Base-by-base conservation (phyloP, 2,329 filamentous ascomycete genomes). In the Verticillium tricorpus region DNA sequence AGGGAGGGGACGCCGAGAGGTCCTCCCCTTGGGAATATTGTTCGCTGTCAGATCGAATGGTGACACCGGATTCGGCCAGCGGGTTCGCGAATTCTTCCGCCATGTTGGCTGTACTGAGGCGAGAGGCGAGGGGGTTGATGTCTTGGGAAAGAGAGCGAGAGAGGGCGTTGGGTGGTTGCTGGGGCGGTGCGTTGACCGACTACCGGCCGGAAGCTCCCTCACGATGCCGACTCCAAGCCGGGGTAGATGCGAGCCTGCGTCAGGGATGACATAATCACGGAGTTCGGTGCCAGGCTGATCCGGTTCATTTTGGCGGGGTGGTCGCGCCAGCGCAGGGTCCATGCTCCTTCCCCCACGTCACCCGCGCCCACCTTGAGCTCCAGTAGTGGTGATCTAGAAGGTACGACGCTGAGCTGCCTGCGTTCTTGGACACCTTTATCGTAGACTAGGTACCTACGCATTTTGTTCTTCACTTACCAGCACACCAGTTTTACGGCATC, bases 31-130 rank as follows among this genome's bases (percentile, higher is more conserved):
- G 85, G 60, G 88, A 89, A 77, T 95, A 94, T 74, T 89, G 89
- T 77, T 94, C 91, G 80, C 89, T 92, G 80, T 95, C 91, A 58
- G 91, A 93, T 67, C 84, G 89, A 71, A 93, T 90, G 60, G 90
- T 93, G 71, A 92, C 82, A 76, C 87, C 86, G 61, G 89, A 92
- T 74, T 89, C 87, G 74, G 88, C 82, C 71, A 93, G 83, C 67
- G 84, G 81, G 57, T 68, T 66, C 31, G 64, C 52, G 28, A 70
- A 63, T 52, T 79, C 80, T 63, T 86, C 79, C 66, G 80, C 45
- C 45, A 52, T 52, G n/a, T 12, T 52, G 19, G 12, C 45, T 12
- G 45, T 52, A 5, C 22, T 3, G 45, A 22, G 45, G 22, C 8
- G 40, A 25, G 80, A 57, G 84, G 77, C 86, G 88, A 89, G 62